Base-by-base conservation (phyloP, 257 asterid species). In the Solanum habrochaites region DNA sequence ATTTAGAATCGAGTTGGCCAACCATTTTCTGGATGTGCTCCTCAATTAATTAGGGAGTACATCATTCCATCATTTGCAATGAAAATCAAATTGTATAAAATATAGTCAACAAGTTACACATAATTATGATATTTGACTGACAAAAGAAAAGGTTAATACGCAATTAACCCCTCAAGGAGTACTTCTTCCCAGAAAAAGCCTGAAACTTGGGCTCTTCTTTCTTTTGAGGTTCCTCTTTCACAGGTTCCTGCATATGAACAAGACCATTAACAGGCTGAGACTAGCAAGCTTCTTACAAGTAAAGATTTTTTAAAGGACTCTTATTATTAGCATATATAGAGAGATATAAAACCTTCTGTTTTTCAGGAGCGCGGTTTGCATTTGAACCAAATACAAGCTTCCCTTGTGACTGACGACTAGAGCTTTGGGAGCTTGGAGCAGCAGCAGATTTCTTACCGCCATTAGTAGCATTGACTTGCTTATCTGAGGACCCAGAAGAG, bases 301-400 rank as follows among this genome's bases (percentile, higher is more conserved):
- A 37, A 37, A 5, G 39, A 37, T 5, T 37, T 37, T 37, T 1
- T 37, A 37, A 37, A 37, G 39, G 39, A 37, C 7, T 37, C 39
- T 6, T 37, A 37, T 37, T 37, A 37, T 37, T 37, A 37, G 8
- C 23, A 60, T 11, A 72, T 3, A 27, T 15, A n/a, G 21, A 4
- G 85, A 31, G 47, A 47, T 2, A 80, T 8, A 25, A 58, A 83
- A 96, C 98, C 97, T 96, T 94, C 23, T 88, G 90, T n/a, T 93
- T 67, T 42, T 91, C 97, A 6, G 85, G 90, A 18, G 91, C 18
- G 14, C 94, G 97, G 85, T 86, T 93, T 49, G 89, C 88, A 87
- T 94, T 96, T 31, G 99, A 92, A 82, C 99, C 99, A 60, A 97
- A 97, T 21, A 97, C 98, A 8, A 97, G 98, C 92, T 97, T 97